Evolutionary conservation across 1,284 basidiomycete species (phyloP).

Genomic region (Papiliotrema flavescens): DNA sequence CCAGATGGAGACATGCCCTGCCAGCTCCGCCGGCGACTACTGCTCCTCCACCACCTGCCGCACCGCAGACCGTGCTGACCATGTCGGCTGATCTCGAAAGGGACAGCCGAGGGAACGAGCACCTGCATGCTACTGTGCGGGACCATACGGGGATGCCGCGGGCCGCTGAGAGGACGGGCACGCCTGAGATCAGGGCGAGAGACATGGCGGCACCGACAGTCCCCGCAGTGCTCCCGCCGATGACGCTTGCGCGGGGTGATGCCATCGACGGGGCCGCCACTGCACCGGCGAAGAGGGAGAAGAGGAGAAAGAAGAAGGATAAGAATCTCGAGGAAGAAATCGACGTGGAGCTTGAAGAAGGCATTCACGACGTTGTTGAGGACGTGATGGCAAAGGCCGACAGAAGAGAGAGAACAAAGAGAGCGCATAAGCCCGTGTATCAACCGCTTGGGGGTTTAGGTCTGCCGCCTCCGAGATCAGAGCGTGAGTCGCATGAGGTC

Average conservation of each 20-base stretch:
- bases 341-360: constrained; percentile 11
- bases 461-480: constrained; percentile 24
- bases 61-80: constrained; percentile 25
- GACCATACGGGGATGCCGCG: constrained; percentile 23
- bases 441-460: constrained; percentile 11
- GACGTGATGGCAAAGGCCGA: constrained; percentile 12
- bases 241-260: background rate
- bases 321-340: constrained; percentile 5
- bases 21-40: background rate
- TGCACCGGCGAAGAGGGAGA: constrained; percentile 3
- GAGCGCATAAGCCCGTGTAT: constrained; percentile 20
- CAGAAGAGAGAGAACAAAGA: constrained; percentile 12
- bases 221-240: background rate
- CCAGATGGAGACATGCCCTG: background rate
- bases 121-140: constrained; percentile 26
- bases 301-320: constrained; percentile 13
- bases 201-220: background rate
- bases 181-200: background rate
- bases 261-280: constrained; percentile 10
- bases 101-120: constrained; percentile 27
- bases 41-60: constrained; percentile 5
- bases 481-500: constrained; percentile 17
- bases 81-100: constrained; percentile 32
- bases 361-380: background rate
- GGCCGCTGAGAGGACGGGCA: background rate